Evolutionary conservation across 2,329 filamentous ascomycete genomes (phyloP).

Genomic region (Rachicladosporium sp.): DNA sequence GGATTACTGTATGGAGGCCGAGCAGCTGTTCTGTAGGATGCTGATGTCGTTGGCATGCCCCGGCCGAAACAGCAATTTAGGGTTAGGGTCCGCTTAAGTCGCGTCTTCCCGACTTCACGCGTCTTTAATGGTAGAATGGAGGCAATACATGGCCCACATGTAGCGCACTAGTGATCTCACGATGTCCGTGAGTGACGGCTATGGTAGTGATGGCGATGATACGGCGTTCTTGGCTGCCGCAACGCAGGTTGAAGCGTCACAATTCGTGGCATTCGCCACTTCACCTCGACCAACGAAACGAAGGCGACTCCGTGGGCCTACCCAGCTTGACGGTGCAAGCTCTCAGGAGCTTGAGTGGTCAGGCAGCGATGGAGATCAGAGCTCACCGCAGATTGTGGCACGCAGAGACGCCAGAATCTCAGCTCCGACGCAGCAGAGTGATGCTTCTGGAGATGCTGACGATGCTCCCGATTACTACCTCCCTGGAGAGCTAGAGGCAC

Average conservation of each 20-base stretch:
- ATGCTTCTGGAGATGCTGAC: slow-evolving; percentile 6
- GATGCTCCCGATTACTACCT: slow-evolving; percentile 14
- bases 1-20: not conserved
- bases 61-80: no score
- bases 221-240: slow-evolving; percentile 20
- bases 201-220: slow-evolving; percentile 21
- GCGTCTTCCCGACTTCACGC: no score
- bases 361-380: slow-evolving; percentile 11
- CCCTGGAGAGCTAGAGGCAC: slow-evolving; percentile 13
- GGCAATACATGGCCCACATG: no score
- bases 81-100: no score
- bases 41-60: no score
- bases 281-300: slow-evolving; percentile 23
- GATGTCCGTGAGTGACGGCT: slow-evolving; percentile 23
- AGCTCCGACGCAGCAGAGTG: slow-evolving; percentile 4
- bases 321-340: slow-evolving; percentile 14
- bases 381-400: slow-evolving; percentile 6
- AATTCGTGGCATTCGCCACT: slow-evolving; percentile 17
- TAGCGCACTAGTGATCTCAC: not conserved
- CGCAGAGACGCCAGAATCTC: not conserved
- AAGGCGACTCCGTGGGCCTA: slow-evolving; percentile 11
- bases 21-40: not conserved
- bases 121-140: no score
- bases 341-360: slow-evolving; percentile 10
- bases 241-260: slow-evolving; percentile 19